Percentiles rank a stretch among this genome's conserved stretches.
Evolutionary conservation across 345 rosid genomes (phyloP).

Genomic region (Hevea brasiliensis): DNA sequence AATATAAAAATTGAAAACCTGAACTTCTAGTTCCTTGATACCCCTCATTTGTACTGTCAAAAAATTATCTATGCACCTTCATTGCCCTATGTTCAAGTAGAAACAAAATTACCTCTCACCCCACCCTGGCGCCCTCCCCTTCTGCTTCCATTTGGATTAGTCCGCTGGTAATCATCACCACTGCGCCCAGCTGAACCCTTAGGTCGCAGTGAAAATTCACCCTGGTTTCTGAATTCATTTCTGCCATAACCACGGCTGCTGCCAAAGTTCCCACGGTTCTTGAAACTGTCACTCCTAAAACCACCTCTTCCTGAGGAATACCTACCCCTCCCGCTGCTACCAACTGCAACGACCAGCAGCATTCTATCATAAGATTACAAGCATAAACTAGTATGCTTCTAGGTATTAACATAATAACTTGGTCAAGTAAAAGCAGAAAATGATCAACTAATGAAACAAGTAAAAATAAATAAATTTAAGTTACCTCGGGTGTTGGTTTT

Average conservation of each 20-base stretch:
- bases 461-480: neutral
- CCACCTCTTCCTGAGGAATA: slow-evolving; percentile 53
- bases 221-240: slow-evolving; percentile 45
- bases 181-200: slow-evolving; percentile 43
- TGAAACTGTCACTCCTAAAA: slow-evolving; percentile 50
- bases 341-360: slow-evolving; percentile 13
- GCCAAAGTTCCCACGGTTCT: slow-evolving; percentile 46
- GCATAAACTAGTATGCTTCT: neutral
- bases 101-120: slow-evolving; percentile 10
- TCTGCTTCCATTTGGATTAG: slow-evolving; percentile 32
- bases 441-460: neutral
- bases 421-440: neutral
- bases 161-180: slow-evolving; percentile 46
- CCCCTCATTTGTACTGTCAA: slow-evolving; percentile 38
- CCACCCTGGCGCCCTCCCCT: slow-evolving; percentile 26
- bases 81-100: slow-evolving; percentile 16
- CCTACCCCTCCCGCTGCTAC: slow-evolving; percentile 48
- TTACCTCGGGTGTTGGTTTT: slow-evolving; percentile 67
- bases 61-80: slow-evolving; percentile 23
- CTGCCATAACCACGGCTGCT: slow-evolving; percentile 52
- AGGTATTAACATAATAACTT: neutral
- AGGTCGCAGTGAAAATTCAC: slow-evolving; percentile 59
- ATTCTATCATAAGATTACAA: neutral
- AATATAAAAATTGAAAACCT: slow-evolving; percentile 23
- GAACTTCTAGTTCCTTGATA: slow-evolving; percentile 20